A percentile compares a stretch with the other conserved stretches of the same genome.
These are phyloP conservation scores for Lentinula aciculospora DNA, from an alignment of 768 basidiomycete genomes.

Conservation along the genomic window DNA sequence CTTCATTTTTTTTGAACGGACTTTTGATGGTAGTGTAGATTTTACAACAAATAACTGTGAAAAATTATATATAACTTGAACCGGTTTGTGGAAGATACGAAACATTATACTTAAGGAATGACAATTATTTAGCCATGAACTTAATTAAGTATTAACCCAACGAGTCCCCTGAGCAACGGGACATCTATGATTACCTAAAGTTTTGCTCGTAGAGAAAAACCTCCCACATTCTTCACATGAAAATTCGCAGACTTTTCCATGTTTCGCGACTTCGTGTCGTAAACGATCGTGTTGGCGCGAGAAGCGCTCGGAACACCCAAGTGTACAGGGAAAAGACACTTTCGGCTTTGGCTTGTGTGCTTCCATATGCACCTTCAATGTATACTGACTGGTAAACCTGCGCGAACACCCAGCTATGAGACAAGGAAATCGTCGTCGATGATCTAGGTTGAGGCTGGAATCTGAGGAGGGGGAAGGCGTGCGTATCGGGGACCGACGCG, in stretches of 20 bases:
- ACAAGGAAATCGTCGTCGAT: conserved; percentile 39
- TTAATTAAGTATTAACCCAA: conserved; percentile 26
- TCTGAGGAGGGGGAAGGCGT: conserved; percentile 1
- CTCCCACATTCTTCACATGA: conserved; percentile 44
- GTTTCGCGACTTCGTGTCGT: conserved; percentile 54
- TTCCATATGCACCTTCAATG: conserved; percentile 49
- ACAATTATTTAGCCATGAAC: no score
- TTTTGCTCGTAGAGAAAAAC: conserved; percentile 49
- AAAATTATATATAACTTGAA: no score
- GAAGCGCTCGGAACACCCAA: conserved; percentile 51
- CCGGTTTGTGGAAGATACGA: no score
- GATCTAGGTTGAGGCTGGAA: neutral
- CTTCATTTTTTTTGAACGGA: no score
- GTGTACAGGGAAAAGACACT: conserved; percentile 41
- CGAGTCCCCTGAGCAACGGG: conserved; percentile 44
- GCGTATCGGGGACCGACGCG: neutral
- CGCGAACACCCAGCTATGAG: conserved; percentile 40
- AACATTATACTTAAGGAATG: no score
- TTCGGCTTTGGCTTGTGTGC: conserved; percentile 49
- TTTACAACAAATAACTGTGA: no score
- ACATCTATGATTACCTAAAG: conserved; percentile 51
- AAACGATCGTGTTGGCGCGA: conserved; percentile 53
- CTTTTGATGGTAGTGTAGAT: no score
- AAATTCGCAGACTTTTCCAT: conserved; percentile 52
- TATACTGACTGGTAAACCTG: conserved; percentile 49